Percentiles rank a stretch among this genome's conserved stretches.
phyloP scores from a whole-genome alignment of 139 green algal species.

The Zygnema cylindricum region DNA sequence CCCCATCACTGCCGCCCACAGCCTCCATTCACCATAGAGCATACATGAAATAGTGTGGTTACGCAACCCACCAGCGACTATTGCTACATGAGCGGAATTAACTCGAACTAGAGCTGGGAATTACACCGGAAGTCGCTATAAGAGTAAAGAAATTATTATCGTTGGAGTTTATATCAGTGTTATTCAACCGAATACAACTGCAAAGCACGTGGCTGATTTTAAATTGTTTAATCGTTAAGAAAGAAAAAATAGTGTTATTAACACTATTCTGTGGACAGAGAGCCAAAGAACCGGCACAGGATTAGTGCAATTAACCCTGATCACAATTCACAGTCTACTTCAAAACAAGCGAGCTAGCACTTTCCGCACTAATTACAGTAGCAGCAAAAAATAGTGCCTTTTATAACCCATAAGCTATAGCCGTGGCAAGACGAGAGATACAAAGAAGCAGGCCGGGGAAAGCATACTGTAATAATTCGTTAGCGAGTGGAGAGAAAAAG shows the following conservation, averaged over 20 bases:
- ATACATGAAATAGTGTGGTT: background rate
- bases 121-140: background rate
- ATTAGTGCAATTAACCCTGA: background rate
- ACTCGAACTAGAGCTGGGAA: too few species aligned
- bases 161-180: too few species aligned
- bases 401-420: slow-evolving; percentile 1
- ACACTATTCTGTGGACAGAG: too few species aligned
- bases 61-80: background rate
- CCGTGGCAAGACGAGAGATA: background rate
- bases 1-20: slow-evolving; percentile 81
- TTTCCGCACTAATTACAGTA: background rate
- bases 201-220: too few species aligned
- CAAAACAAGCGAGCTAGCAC: background rate
- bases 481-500: background rate
- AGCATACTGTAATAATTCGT: background rate
- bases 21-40: too few species aligned
- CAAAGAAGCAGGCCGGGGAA: background rate
- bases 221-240: too few species aligned
- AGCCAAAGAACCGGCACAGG: too few species aligned
- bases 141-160: background rate
- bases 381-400: background rate
- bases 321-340: background rate
- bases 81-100: too few species aligned
- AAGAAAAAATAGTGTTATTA: too few species aligned
- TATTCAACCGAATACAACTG: too few species aligned